Evolutionary conservation across 495 filamentous ascomycete species (phyloP).

Genomic region (Talaromyces wortmannii): DNA sequence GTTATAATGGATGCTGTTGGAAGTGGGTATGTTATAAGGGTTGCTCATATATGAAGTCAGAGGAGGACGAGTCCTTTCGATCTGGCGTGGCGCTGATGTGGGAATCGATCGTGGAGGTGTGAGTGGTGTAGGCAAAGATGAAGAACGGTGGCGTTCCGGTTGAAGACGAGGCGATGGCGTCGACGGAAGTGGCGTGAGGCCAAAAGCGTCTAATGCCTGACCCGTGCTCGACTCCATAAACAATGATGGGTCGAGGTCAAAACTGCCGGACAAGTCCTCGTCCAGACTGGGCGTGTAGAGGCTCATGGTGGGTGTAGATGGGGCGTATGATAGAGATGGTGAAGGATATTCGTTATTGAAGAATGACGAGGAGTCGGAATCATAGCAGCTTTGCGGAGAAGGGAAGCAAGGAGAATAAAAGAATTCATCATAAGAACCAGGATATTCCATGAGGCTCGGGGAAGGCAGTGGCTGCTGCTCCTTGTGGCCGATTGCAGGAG

Average conservation of each 20-base stretch:
- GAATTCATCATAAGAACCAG: background rate
- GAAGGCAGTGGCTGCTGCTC: background rate
- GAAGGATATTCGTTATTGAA: background rate
- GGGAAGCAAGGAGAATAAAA: background rate
- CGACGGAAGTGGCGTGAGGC: background rate
- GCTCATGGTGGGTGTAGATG: constrained; percentile 2
- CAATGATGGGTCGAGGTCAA: background rate
- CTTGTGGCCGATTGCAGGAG: background rate
- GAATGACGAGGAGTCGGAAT: background rate
- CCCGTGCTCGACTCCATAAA: background rate
- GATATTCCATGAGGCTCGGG: background rate
- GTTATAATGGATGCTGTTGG: background rate
- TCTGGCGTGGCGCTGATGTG: background rate
- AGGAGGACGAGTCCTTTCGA: background rate
- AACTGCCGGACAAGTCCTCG: constrained; percentile 1
- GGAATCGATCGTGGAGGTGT: constrained; percentile 2
- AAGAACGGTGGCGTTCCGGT: background rate
- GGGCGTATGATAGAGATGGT: constrained; percentile 4
- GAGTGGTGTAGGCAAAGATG: background rate
- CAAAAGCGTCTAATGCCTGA: constrained; percentile 1
- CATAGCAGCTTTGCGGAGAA: background rate
- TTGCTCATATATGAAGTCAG: background rate
- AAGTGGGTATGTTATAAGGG: background rate
- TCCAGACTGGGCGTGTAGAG: constrained; percentile 3
- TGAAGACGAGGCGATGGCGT: background rate